These are phyloP conservation scores for Penicillium parvum DNA, from an alignment of 495 filamentous ascomycete species.

Conservation along the genomic window DNA sequence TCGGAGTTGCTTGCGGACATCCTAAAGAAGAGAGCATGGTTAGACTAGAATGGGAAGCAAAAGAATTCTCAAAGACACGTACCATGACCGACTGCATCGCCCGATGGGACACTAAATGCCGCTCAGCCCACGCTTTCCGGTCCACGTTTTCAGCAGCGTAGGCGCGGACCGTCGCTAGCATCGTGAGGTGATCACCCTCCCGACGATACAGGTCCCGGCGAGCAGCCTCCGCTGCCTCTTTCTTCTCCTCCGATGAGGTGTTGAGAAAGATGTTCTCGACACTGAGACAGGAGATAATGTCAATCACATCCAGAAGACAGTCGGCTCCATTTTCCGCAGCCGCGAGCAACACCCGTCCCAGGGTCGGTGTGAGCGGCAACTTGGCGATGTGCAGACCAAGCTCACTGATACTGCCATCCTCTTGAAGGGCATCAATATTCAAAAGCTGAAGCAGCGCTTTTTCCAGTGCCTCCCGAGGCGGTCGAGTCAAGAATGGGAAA, in stretches of 20 bases:
- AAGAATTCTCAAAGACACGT: slow-evolving; percentile 26
- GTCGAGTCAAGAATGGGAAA: slow-evolving; percentile 84
- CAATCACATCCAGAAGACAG: slow-evolving; percentile 79
- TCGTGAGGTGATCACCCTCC: slow-evolving; percentile 87
- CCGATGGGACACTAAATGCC: slow-evolving; percentile 70
- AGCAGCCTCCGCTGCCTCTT: slow-evolving; percentile 67
- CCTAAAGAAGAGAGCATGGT: slow-evolving; percentile 35
- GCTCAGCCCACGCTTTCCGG: slow-evolving; percentile 71
- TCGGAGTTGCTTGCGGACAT: slow-evolving; percentile 85
- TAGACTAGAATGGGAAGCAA: not conserved
- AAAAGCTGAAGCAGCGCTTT: slow-evolving; percentile 81
- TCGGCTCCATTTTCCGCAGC: slow-evolving; percentile 64
- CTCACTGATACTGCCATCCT: slow-evolving; percentile 66
- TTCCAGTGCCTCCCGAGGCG: slow-evolving; percentile 69
- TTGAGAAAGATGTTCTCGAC: slow-evolving; percentile 87
- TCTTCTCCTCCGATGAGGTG: slow-evolving; percentile 72
- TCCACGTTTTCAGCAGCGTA: slow-evolving; percentile 74
- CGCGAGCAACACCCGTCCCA: slow-evolving; percentile 78
- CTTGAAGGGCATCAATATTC: slow-evolving; percentile 69
- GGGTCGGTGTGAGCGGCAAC: slow-evolving; percentile 75
- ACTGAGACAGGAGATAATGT: slow-evolving; percentile 84
- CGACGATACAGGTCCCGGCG: slow-evolving; percentile 70
- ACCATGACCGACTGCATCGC: slow-evolving; percentile 78
- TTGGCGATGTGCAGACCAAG: slow-evolving; percentile 72
- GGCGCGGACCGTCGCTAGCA: slow-evolving; percentile 74